A percentile compares a stretch with the other conserved stretches of the same genome.
Conservation (phyloP, 2,329 filamentous ascomycete species). For the Remersonia thermophila region DNA sequence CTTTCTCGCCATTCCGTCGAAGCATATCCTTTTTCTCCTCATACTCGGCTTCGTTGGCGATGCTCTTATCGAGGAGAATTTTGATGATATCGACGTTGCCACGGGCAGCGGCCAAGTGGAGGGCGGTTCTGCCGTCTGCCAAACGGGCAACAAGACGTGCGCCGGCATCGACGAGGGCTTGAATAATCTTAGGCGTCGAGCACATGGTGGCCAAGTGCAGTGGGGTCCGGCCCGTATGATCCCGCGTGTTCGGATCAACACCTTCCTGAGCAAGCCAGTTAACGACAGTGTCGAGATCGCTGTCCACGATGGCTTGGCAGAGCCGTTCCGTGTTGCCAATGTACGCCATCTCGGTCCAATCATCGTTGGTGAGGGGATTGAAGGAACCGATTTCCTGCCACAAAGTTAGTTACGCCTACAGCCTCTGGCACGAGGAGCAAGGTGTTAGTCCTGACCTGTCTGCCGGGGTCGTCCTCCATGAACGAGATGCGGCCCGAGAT, state of each 20-base stretch:
- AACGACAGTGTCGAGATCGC: slow-evolving; percentile 55
- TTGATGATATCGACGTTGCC: slow-evolving; percentile 59
- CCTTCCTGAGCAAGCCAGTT: slow-evolving; percentile 58
- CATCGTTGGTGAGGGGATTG: slow-evolving; percentile 67
- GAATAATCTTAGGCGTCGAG: slow-evolving; percentile 58
- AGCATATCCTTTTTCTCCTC: slow-evolving; percentile 43
- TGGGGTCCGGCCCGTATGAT: slow-evolving; percentile 68
- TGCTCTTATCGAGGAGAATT: slow-evolving; percentile 60
- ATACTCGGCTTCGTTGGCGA: slow-evolving; percentile 58
- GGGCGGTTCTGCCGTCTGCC: slow-evolving; percentile 66
- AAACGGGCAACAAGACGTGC: slow-evolving; percentile 62
- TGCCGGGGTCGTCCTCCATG: slow-evolving; percentile 68
- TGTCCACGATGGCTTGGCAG: slow-evolving; percentile 70
- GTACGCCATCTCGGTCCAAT: slow-evolving; percentile 89
- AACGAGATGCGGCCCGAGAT: slow-evolving; percentile 64
- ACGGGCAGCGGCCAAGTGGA: slow-evolving; percentile 67
- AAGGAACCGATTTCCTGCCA: slow-evolving; percentile 48
- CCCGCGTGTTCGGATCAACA: slow-evolving; percentile 58
- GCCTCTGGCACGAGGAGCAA: too few species aligned
- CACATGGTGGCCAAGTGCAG: slow-evolving; percentile 62
- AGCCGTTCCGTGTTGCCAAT: slow-evolving; percentile 65
- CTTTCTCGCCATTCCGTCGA: slow-evolving; percentile 24
- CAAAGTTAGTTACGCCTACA: too few species aligned
- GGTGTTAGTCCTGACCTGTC: too few species aligned
- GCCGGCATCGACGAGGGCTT: slow-evolving; percentile 57